Conservation (phyloP, 768 basidiomycete species). For the Tylopilus cervinicoccineus region DNA sequence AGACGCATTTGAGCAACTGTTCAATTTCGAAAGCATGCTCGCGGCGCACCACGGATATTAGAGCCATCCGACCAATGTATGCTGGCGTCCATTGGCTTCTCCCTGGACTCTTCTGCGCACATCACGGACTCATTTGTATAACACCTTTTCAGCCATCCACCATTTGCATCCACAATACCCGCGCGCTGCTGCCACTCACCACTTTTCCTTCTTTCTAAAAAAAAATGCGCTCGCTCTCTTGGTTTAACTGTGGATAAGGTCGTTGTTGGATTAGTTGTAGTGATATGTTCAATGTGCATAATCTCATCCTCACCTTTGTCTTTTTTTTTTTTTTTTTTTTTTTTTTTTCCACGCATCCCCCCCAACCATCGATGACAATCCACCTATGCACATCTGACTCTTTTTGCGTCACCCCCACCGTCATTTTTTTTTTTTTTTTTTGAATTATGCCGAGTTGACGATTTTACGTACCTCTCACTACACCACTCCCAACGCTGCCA, state of each 20-base stretch:
- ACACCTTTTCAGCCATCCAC: conserved; percentile 19
- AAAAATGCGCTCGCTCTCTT: conserved; percentile 24
- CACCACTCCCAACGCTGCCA: conserved; percentile 2
- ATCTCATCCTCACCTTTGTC: conserved; percentile 23
- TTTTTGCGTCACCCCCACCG: conserved; percentile 21
- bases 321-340: no score
- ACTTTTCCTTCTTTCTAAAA: conserved; percentile 7
- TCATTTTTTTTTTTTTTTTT: conserved; percentile 4
- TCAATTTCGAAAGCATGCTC: conserved; percentile 36
- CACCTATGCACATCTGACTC: conserved; percentile 5
- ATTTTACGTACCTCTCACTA: conserved; percentile 27
- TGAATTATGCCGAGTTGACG: conserved; percentile 30
- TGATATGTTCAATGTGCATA: conserved; percentile 31
- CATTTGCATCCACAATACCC: conserved; percentile 28
- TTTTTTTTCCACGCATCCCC: conserved; percentile 14
- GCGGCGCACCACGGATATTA: conserved; percentile 30
- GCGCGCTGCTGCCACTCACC: conserved; percentile 28
- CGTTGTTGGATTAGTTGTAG: conserved; percentile 36
- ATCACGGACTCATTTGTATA: conserved; percentile 31
- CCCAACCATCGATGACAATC: conserved; percentile 12
- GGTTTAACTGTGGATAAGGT: conserved; percentile 33
- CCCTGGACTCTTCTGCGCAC: conserved; percentile 24
- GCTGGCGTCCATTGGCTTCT: conserved; percentile 33
- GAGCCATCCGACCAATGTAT: conserved; percentile 29
- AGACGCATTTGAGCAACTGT: conserved; percentile 36